phyloP scores from a whole-genome alignment of 306 rosid species.

The Citrullus mucosospermus region DNA sequence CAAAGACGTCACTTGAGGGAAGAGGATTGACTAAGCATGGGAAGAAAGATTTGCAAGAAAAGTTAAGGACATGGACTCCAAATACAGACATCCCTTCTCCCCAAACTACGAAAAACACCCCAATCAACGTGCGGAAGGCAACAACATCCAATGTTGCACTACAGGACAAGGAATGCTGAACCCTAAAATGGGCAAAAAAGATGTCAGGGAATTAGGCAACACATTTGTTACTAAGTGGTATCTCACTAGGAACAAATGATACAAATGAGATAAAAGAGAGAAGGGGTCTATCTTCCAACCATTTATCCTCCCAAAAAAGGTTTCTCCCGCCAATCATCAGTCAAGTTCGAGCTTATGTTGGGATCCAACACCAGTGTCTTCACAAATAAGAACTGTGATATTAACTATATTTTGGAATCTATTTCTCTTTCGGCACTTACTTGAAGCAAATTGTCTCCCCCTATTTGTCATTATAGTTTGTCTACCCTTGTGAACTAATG shows the following conservation, averaged over 20 bases:
- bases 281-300: background rate
- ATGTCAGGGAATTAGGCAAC: background rate
- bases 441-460: too few relatives aligned
- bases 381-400: too few relatives aligned
- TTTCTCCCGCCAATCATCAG: background rate
- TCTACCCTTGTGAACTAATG: too few relatives aligned
- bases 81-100: background rate
- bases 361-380: too few relatives aligned
- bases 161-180: background rate
- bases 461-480: too few relatives aligned
- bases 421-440: too few relatives aligned
- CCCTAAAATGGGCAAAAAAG: background rate
- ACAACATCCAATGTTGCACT: background rate
- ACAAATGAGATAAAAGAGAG: background rate
- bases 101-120: too few relatives aligned
- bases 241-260: background rate
- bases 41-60: background rate
- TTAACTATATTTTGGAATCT: too few relatives aligned
- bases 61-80: background rate
- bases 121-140: background rate
- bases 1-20: background rate
- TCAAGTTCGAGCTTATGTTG: too few relatives aligned
- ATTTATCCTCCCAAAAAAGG: background rate
- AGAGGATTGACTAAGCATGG: background rate
- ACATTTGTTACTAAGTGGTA: background rate